Evolutionary conservation across 148 eudicot genomes (phyloP), one percentile per base, ranked within the genome.

Genomic region (Fagopyrum esculentum): DNA sequence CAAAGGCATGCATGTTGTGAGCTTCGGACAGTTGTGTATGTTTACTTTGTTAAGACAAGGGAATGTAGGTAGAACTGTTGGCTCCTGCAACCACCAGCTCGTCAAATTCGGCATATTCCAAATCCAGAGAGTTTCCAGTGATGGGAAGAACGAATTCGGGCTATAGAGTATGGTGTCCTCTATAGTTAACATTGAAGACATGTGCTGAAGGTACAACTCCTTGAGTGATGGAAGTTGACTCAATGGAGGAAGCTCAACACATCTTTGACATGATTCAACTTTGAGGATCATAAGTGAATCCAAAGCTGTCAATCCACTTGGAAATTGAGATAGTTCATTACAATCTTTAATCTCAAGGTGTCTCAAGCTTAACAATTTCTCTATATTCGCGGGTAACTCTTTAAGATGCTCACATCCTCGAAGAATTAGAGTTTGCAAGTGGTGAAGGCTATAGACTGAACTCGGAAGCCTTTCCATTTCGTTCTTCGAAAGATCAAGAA

Each of bases 71-170:
- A 26, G 7, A 10, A n/a, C 45, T 2, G 45, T 61, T 30, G 69
- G 69, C 10, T 13, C 69, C 30, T 61, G 15, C 50, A 15, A 61
- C 86, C 86, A 81, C 86, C 86, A 76, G 15, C 86, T 81, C 55
- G 61, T 76, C 43, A 83, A 44, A 70, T 52, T 78, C 8, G 0
- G 4, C 76, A 83, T 73, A 11, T 0, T 0, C 9, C 0, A 0
- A 7, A 83, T 52, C 5, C 2, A 2, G 29, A 83, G 83, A 3
- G 61, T 43, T 77, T 76, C 43, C 15, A 83, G 82, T 15, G 78
- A 76, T 2, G 84, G 84, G 63, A 83, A 83, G 83, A 83, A 83
- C 5, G n/a, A 13, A 69, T 19, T 22, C 44, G 49, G 22, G 5
- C 45, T 29, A n/a, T 69, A 45, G 30, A 7, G 16, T 4, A 3